Evolutionary conservation across 768 basidiomycete genomes (phyloP).

Genomic region (Rhizopogon salebrosus): DNA sequence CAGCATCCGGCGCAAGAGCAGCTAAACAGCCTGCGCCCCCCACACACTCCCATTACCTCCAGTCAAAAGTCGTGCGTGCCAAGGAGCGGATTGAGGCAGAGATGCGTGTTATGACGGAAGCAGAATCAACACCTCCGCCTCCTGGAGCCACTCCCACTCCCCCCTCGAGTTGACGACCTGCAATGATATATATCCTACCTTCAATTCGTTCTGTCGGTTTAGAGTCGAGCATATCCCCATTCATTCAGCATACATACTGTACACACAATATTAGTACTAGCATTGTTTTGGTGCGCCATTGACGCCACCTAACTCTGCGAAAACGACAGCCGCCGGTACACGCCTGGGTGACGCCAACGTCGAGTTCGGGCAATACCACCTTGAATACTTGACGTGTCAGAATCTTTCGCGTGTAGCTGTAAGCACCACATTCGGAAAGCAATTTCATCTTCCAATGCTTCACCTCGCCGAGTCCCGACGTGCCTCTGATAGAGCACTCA

Average conservation of each 20-base stretch:
- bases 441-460: too few species aligned
- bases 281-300: too few species aligned
- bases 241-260: constrained; percentile 16
- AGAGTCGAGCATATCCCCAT: constrained; percentile 17
- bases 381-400: too few species aligned
- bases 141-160: constrained; percentile 8
- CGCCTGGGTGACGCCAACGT: too few species aligned
- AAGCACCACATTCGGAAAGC: too few species aligned
- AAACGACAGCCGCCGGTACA: too few species aligned
- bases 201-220: constrained; percentile 7
- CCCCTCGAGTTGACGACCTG: constrained; percentile 15
- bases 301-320: too few species aligned
- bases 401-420: too few species aligned
- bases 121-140: constrained; percentile 9
- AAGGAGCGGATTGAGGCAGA: constrained; percentile 95
- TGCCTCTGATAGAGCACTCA: too few species aligned
- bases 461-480: too few species aligned
- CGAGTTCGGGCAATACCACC: too few species aligned
- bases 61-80: constrained; percentile 95
- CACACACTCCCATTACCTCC: constrained; percentile 83
- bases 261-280: constrained; percentile 3
- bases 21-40: constrained; percentile 40
- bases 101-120: constrained; percentile 27
- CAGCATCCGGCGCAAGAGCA: constrained; percentile 30
- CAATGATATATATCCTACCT: constrained; percentile 12